phyloP scores from a whole-genome alignment of 2,329 filamentous ascomycete genomes.

The Penicillium sp. region DNA sequence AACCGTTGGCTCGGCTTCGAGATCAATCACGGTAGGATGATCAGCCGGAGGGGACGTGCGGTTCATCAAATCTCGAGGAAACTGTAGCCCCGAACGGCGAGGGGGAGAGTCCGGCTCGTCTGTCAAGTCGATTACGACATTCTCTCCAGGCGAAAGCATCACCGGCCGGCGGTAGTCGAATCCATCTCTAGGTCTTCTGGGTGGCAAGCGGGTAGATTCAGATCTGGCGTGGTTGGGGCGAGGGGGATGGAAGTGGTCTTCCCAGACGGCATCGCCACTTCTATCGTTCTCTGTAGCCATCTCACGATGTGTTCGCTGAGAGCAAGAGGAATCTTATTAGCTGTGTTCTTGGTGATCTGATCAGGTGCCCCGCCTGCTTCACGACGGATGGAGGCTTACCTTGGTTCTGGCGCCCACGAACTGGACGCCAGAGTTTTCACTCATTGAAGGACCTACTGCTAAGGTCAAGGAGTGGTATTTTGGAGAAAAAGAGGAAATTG shows the following conservation, averaged over 20 bases:
- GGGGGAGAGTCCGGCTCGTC: slow-evolving; percentile 43
- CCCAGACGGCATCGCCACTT: slow-evolving; percentile 27
- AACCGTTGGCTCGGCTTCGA: slow-evolving; percentile 36
- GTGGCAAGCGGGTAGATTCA: slow-evolving; percentile 31
- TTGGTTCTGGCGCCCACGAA: slow-evolving; percentile 40
- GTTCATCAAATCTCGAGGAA: slow-evolving; percentile 37
- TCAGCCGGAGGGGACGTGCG: neutral
- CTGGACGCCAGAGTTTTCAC: slow-evolving; percentile 36
- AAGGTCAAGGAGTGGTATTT: neutral
- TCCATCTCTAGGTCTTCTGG: slow-evolving; percentile 50
- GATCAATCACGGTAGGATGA: slow-evolving; percentile 34
- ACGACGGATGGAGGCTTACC: slow-evolving; percentile 27
- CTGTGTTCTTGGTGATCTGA: slow-evolving; percentile 8
- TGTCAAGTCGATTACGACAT: slow-evolving; percentile 48
- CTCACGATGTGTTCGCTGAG: slow-evolving; percentile 35
- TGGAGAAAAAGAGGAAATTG: neutral
- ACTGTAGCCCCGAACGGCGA: slow-evolving; percentile 22
- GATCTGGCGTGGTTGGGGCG: slow-evolving; percentile 16
- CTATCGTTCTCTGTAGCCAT: slow-evolving; percentile 35
- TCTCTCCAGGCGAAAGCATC: slow-evolving; percentile 32
- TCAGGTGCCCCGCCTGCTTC: slow-evolving; percentile 26
- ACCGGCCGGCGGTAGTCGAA: slow-evolving; percentile 55
- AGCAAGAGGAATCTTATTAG: slow-evolving; percentile 17
- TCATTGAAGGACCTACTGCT: slow-evolving; percentile 30
- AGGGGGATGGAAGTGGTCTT: slow-evolving; percentile 25